Conservation (phyloP, 306 rosid genomes). For the Prunus armeniaca region DNA sequence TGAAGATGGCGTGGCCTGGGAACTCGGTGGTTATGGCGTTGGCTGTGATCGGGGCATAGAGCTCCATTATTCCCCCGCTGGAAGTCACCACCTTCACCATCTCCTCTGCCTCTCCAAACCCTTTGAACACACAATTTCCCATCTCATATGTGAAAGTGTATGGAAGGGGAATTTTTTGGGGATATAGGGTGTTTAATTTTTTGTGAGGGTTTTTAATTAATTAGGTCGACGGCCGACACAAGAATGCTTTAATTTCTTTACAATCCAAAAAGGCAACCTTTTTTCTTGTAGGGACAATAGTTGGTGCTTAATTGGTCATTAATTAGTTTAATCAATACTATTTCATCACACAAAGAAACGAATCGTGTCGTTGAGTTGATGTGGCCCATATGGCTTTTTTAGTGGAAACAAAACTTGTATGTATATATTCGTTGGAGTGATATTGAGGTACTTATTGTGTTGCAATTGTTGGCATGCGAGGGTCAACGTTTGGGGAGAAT, state of each 20-base stretch:
- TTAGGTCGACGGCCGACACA: constrained; percentile 42
- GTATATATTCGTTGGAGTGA: too few relatives aligned
- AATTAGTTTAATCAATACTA: neutral
- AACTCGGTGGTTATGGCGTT: constrained; percentile 57
- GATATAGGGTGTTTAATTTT: neutral
- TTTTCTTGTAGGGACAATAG: neutral
- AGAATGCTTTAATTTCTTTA: constrained; percentile 49
- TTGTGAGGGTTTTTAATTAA: too few relatives aligned
- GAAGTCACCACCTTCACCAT: constrained; percentile 61
- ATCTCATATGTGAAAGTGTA: constrained; percentile 18
- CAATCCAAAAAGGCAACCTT: constrained; percentile 25
- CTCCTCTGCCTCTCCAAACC: constrained; percentile 25
- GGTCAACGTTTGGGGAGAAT: too few relatives aligned
- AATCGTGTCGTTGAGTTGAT: neutral
- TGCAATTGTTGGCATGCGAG: too few relatives aligned
- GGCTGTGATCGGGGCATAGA: constrained; percentile 54
- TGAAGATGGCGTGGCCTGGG: constrained; percentile 70
- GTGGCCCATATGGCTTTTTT: too few relatives aligned
- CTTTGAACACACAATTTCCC: constrained; percentile 78
- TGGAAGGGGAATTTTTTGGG: neutral
- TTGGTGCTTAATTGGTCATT: neutral
- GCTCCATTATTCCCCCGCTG: constrained; percentile 75
- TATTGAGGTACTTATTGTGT: too few relatives aligned
- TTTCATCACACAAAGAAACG: constrained; percentile 7
- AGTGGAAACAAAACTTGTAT: too few relatives aligned